Conservation (phyloP, 805 yeast genomes). For the Candida gorgasii region DNA sequence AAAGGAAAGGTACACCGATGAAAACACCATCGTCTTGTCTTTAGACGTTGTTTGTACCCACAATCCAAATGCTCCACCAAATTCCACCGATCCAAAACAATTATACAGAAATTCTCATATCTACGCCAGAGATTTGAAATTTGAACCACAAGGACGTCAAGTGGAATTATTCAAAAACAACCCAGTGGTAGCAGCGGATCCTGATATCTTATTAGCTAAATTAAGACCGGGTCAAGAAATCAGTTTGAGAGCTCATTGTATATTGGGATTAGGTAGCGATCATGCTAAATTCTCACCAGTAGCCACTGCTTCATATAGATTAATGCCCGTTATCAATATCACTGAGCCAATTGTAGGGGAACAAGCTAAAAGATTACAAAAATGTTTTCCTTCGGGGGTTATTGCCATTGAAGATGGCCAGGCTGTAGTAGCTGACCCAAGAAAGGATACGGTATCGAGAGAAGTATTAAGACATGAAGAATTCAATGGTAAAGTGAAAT, state of each 20-base stretch:
- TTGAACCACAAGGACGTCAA: slow-evolving; percentile 91
- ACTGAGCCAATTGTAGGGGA: slow-evolving; percentile 71
- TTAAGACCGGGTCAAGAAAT: slow-evolving; percentile 97
- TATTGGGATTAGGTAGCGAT: slow-evolving; percentile 88
- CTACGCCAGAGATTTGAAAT: slow-evolving; percentile 85
- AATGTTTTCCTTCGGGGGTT: slow-evolving; percentile 93
- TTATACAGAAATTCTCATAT: slow-evolving; percentile 82
- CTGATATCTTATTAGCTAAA: slow-evolving; percentile 87
- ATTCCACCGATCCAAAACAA: slow-evolving; percentile 77
- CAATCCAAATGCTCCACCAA: slow-evolving; percentile 79
- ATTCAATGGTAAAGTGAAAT: slow-evolving; percentile 82
- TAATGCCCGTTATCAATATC: slow-evolving; percentile 85
- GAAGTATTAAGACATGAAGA: slow-evolving; percentile 94
- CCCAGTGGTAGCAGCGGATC: slow-evolving; percentile 79
- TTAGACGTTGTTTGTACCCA: slow-evolving; percentile 81
- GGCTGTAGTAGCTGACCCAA: slow-evolving; percentile 83
- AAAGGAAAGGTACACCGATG: slow-evolving; percentile 72
- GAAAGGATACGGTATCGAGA: slow-evolving; percentile 95
- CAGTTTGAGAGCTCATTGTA: slow-evolving; percentile 83
- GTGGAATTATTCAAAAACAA: slow-evolving; percentile 61
- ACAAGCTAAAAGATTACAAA: slow-evolving; percentile 75
- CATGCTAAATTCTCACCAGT: slow-evolving; percentile 99
- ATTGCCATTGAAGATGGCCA: slow-evolving; percentile 69
- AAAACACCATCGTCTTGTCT: slow-evolving; percentile 83
- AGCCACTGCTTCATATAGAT: slow-evolving; percentile 91